Evolutionary conservation across 768 basidiomycete genomes (phyloP), one percentile per base, ranked within the genome.

Genomic region (Podaxis sp.): DNA sequence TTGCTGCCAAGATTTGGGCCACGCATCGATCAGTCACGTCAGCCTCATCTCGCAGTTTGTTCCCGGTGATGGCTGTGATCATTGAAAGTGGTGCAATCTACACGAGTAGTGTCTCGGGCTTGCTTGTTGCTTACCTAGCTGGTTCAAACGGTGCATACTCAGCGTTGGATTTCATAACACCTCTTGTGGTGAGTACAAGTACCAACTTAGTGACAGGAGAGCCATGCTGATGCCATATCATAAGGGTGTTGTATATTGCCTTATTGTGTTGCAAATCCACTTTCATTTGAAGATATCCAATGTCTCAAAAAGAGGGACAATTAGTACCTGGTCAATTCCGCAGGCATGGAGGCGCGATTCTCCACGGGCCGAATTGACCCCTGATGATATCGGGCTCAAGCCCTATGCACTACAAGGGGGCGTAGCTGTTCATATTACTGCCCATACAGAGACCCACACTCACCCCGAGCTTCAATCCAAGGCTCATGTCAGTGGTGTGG

Each of bases 81-180:
- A 40, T 59, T 24, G 58, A 59, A 36, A 59, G 58, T 17, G 58
- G 50, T 25, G 58, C 50, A 0, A 59, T 59, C 36, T 59, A 59
- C 38, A 59, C 50, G 2, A 46, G n/a, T 6, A 46, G 43, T 17
- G 43, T 46, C 15, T 19, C 0, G 17, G 43, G 43, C 15, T 46
- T 46, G n/a, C 43, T 46, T 9, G 19, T 46, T 46, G 43, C 43
- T 19, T 46, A 46, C 6, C 43, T 19, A n/a, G 12, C 19, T 3
- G 15, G 22, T 25, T 59, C 58, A 22, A 59, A 59, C n/a, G 50
- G 58, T 2, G 49, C 38, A 36, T 59, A 59, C 19, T 19, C 58
- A 15, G 58, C 58, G 15, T 24, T 59, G 58, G 58, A 59, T 15
- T 7, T 59, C n/a, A 17, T 59, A n/a, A 59, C 58, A 12, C 58